Evolutionary conservation across 2,329 filamentous ascomycete genomes (phyloP), one percentile per base, ranked within the genome.

Genomic region (Monosporascus sp.): DNA sequence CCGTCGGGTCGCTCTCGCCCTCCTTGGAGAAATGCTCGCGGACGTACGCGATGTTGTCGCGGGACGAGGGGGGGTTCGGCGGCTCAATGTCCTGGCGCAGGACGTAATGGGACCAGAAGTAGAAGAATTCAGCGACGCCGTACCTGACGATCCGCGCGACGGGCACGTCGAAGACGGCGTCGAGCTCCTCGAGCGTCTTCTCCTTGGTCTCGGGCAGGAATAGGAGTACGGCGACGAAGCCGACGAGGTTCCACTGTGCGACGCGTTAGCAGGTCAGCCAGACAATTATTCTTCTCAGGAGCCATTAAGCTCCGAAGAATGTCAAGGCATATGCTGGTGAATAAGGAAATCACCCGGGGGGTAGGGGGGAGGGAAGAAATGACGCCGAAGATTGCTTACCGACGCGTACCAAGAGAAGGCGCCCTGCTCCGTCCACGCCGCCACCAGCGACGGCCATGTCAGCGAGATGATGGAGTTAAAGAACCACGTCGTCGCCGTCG

Each of bases 401-500:
- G 61, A 71, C 2, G 73, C 76, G 53, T 80, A 80, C 70, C 73
- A 80, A 5, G 70, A 68, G 56, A 80, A 80, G 2, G 74, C 76
- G 44, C 77, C 77, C 52, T 76, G 71, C 5, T 71, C 68, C 20
- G 69, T 73, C 64, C 78, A 78, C 0, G 73, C 69, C n/a, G 61
- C 60, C 31, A 74, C 67, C 37, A 80, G 60, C 2, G 71, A 68
- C 8, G 77, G 75, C 75, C 76, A 80, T 7, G 77, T 80, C 7
- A 77, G 67, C 7, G 73, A 68, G 22, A 69, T 56, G 7, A 69
- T 62, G 31, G 64, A 59, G 49, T 69, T 68, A 58, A 71, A 71
- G 49, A 69, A 59, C 76, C 77, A 80, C 1, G 75, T 78, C 2
- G 77, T 80, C 0, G 78, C 77, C 1, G 77, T 80, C 1, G 78